Percentiles rank a stretch among this genome's conserved stretches.
These are phyloP conservation scores for Mycosphaerelloides madeirae DNA, from an alignment of 2,329 filamentous ascomycete species.

Conservation along the genomic window DNA sequence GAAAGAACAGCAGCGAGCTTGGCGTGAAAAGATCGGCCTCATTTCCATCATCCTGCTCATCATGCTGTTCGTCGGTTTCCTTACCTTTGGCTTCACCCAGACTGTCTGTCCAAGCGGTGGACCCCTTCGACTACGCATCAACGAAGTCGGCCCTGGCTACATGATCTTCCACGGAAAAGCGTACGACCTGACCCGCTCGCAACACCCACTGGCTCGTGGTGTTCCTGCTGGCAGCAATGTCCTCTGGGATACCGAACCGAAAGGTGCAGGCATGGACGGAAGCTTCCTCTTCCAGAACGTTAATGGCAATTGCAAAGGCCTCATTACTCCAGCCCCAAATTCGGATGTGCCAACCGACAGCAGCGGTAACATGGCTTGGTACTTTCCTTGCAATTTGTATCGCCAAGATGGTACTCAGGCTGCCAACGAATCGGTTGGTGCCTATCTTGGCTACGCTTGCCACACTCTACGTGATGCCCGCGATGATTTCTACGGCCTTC, in stretches of 20 bases:
- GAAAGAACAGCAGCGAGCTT: slow-evolving; percentile 83
- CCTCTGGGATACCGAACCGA: slow-evolving; percentile 76
- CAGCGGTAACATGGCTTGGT: slow-evolving; percentile 80
- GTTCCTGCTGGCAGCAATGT: slow-evolving; percentile 73
- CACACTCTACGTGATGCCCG: slow-evolving; percentile 71
- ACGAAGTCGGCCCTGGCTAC: slow-evolving; percentile 74
- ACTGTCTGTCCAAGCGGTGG: slow-evolving; percentile 74
- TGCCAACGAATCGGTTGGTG: slow-evolving; percentile 67
- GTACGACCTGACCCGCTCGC: slow-evolving; percentile 73
- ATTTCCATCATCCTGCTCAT: slow-evolving; percentile 89
- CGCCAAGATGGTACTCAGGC: slow-evolving; percentile 85
- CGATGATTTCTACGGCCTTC: slow-evolving; percentile 68
- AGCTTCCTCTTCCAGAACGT: slow-evolving; percentile 98
- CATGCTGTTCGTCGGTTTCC: slow-evolving; percentile 83
- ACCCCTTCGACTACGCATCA: slow-evolving; percentile 66
- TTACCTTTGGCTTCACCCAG: slow-evolving; percentile 93
- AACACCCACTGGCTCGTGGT: slow-evolving; percentile 74
- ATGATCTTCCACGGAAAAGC: slow-evolving; percentile 96
- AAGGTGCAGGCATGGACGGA: slow-evolving; percentile 82
- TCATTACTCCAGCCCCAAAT: slow-evolving; percentile 67
- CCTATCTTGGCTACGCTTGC: slow-evolving; percentile 82
- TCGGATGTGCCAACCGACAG: slow-evolving; percentile 77
- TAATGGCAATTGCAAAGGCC: slow-evolving; percentile 88
- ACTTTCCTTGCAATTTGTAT: slow-evolving; percentile 87
- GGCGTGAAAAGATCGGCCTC: slow-evolving; percentile 96